Base-by-base conservation (phyloP, 352 stramenopile species). In the Globisporangium abappressorium region DNA sequence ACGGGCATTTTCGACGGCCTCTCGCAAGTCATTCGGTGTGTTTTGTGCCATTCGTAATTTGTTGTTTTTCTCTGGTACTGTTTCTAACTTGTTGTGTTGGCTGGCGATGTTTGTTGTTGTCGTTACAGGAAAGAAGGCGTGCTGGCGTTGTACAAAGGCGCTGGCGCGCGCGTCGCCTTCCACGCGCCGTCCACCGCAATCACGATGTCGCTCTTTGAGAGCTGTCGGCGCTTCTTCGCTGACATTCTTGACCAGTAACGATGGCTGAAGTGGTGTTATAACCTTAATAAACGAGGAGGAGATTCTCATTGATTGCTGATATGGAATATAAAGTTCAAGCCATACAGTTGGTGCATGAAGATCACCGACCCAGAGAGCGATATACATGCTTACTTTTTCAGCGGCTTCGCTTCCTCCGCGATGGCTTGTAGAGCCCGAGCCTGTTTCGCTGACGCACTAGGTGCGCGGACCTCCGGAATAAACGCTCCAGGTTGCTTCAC, bases 141-240 rank as follows among this genome's bases (percentile, higher is more conserved):
- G 22, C 30, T 81, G 49, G 97, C 94, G 5, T 71, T 99, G 14
- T 99, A 98, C 78, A 96, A 98, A 72, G 98, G 98, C 3, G 94
- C 96, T 6, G 93, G 90, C 51, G 96, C 97, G 3, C 90, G 97
- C 33, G 87, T 99, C 56, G 79, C 95, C 6, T 99, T 99, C 77
- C 95, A 98, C 75, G 92, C 94, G 1, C 97, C 97, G 41, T 97
- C 92, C 9, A 99, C 94, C 3, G 97, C 96, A 47, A 96, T 99
- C 58, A 98, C 97, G 14, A 99, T 99, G 94, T 97, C 94, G 28
- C 82, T 94, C 7, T 99, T 98, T 64, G 97, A 99, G 75, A 96
- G 85, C 57, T 97, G 83, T 49, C 79, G 83, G 22, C 80, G 70
- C 2, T 76, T 88, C 12, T 92, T 87, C 61, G 77, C 80, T 8